Evolutionary conservation across 177 flowering plant species (phyloP).

Genomic region (Vitis hybrid): DNA sequence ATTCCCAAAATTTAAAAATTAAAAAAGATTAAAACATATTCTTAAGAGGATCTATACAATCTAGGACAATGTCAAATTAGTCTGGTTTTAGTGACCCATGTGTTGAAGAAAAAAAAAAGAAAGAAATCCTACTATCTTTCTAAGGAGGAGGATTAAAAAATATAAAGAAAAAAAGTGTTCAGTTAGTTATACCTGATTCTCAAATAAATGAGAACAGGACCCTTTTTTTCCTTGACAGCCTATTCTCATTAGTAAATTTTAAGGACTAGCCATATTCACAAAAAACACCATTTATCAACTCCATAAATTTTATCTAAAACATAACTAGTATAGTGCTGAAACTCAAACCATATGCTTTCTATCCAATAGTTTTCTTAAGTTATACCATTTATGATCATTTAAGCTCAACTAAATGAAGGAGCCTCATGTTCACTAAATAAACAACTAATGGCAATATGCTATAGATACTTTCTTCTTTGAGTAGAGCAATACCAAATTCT

Average conservation of each 20-base stretch:
- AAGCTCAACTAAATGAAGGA: neutral
- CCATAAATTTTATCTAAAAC: neutral
- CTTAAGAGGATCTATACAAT: neutral
- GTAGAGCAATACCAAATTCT: too few species aligned
- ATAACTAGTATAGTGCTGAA: neutral
- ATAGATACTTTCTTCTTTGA: neutral
- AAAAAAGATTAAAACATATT: too few species aligned
- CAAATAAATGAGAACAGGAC: neutral
- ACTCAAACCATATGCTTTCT: neutral
- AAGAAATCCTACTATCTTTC: neutral
- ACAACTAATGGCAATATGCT: neutral
- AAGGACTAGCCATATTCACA: neutral
- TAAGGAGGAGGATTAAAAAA: neutral
- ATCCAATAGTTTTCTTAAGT: neutral
- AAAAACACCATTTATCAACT: neutral
- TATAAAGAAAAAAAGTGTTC: neutral
- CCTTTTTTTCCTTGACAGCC: neutral
- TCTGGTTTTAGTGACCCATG: neutral
- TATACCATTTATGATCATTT: neutral
- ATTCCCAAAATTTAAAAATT: neutral
- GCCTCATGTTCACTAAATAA: neutral
- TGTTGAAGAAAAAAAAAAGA: neutral
- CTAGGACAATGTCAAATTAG: neutral
- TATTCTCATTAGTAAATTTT: neutral
- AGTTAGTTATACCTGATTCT: neutral